Evolutionary conservation across 495 filamentous ascomycete species (phyloP), one percentile per base, ranked within the genome.

Genomic region (Hyaloscypha bicolor): DNA sequence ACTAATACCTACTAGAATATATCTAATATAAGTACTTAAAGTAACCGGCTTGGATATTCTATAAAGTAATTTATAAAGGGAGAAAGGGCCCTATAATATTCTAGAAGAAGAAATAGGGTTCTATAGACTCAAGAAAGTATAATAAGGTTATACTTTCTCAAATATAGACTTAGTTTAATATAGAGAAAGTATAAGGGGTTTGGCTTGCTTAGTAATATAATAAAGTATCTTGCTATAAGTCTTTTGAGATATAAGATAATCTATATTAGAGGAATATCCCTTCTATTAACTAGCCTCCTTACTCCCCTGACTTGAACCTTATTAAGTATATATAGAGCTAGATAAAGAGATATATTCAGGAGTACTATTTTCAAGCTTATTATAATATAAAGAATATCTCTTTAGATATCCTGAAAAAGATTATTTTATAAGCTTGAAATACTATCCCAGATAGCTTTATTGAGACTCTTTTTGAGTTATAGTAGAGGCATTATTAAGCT

Each of bases 101-200:
- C 55, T 78, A 62, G 69, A 71, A 76, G 48, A 78, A 78, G 57
- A 71, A 75, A 31, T 78, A 68, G 73, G 73, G 73, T 6, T 60
- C 22, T n/a, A 76, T 78, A 1, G 69, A 64, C 22, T 63, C 33
- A 0, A 29, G 69, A n/a, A 67, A 55, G 14, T 76, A 75, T 63
- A 30, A 45, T 32, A 29, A 55, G 19, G 55, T 64, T 56, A 74
- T 71, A 39, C 35, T 76, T 30, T 68, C 67, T 29, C 12, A 72
- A 25, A 67, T 76, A 19, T 6, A 75, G 9, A 60, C 64, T 30
- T 77, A 60, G 67, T 58, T 70, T 29, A 21, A 62, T 12, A 56
- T 1, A 31, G 60, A 56, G 30, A 57, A 11, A n/a, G n/a, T n/a
- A 61, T 6, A 6, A 21, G 58, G 58, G 21, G n/a, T 37, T 22